These are phyloP conservation scores for Laguncularia racemosa DNA, from an alignment of 345 rosid genomes.

Conservation along the genomic window DNA sequence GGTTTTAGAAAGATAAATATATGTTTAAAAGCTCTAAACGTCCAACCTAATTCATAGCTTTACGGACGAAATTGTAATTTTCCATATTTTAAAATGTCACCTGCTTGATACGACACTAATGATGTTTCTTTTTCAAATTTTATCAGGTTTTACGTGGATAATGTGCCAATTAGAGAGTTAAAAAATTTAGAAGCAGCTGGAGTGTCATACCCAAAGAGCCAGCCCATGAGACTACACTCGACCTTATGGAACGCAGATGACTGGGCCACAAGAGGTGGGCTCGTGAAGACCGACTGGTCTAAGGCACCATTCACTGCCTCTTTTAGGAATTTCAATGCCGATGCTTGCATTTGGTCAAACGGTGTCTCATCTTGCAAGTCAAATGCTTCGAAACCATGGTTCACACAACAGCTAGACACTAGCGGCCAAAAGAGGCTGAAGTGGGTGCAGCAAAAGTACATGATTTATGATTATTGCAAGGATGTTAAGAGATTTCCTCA, in stretches of 20 bases:
- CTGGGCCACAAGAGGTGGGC: conserved; percentile 76
- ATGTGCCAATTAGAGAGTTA: conserved; percentile 56
- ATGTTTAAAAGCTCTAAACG: no score
- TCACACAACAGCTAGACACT: conserved; percentile 27
- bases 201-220: conserved; percentile 47
- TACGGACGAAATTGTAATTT: no score
- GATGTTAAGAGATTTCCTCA: conserved; percentile 49
- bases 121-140: no score
- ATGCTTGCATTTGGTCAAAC: conserved; percentile 35
- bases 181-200: conserved; percentile 45
- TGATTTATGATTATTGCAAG: conserved; percentile 50
- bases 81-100: no score
- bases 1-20: no score
- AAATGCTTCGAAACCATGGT: conserved; percentile 19
- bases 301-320: conserved; percentile 60
- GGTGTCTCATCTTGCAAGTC: conserved; percentile 19
- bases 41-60: no score
- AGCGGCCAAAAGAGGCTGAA: conserved; percentile 26
- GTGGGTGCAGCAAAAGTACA: conserved; percentile 48
- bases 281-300: conserved; percentile 62
- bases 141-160: neutral
- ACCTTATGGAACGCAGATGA: conserved; percentile 67
- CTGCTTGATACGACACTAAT: no score
- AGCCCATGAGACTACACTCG: conserved; percentile 51
- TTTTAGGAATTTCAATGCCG: conserved; percentile 43